A percentile compares a stretch with the other conserved stretches of the same genome.
phyloP scores from a whole-genome alignment of 78 protist species.

The Chrysochromulina tobinii region DNA sequence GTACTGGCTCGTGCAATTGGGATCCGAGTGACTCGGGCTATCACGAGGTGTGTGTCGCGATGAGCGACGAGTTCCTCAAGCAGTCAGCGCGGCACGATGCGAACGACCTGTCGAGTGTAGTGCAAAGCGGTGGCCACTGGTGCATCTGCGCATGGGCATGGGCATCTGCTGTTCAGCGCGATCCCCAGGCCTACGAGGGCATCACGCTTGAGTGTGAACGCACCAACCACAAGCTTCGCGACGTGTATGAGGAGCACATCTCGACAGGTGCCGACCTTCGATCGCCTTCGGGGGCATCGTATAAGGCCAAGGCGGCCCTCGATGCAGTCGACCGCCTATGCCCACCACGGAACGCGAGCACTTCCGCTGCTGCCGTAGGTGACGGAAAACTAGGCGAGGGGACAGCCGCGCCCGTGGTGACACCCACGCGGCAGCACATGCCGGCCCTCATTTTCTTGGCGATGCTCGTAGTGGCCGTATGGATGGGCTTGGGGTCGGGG shows the following conservation, averaged over 20 bases:
- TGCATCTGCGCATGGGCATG: conserved; percentile 2
- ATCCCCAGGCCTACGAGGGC: neutral
- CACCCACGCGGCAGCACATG: no score
- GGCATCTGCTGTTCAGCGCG: neutral
- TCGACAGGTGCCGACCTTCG: neutral
- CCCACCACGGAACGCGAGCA: no score
- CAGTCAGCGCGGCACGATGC: neutral
- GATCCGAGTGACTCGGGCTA: neutral
- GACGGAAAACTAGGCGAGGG: no score
- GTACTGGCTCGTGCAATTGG: neutral
- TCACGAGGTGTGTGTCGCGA: neutral
- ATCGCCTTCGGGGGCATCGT: neutral
- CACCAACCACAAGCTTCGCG: neutral
- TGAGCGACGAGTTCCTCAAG: neutral
- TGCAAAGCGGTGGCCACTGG: neutral
- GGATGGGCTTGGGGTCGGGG: no score
- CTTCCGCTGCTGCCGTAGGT: no score
- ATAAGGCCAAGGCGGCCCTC: neutral
- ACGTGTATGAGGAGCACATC: neutral
- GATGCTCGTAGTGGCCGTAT: no score
- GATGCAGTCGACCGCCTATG: neutral
- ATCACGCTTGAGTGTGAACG: neutral
- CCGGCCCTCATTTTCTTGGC: no score
- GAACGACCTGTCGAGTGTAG: neutral
- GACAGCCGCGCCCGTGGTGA: no score